phyloP scores from a whole-genome alignment of 345 rosid species.

The Murraya koenigii region DNA sequence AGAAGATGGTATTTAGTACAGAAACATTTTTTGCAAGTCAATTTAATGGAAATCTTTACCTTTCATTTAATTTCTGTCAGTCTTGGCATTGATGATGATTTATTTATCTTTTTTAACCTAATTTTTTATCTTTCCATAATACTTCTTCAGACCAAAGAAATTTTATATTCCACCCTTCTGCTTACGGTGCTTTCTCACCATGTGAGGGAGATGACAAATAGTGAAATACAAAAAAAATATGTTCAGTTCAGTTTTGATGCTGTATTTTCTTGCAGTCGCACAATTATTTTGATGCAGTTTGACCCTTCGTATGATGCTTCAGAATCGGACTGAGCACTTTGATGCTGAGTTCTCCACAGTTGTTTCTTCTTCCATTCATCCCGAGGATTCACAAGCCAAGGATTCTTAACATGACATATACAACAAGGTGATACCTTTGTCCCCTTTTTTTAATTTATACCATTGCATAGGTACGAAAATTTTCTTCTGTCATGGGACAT shows the following conservation, averaged over 20 bases:
- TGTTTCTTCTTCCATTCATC: background rate
- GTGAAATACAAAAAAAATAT: too few relatives aligned
- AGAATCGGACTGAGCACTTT: background rate
- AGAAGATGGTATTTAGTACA: slow-evolving; percentile 20
- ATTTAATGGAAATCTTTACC: background rate
- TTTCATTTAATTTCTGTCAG: background rate
- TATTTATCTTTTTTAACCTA: background rate
- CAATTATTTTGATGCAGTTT: background rate
- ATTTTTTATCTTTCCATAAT: background rate
- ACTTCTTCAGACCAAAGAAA: background rate
- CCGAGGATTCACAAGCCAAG: background rate
- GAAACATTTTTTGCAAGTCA: slow-evolving; percentile 7
- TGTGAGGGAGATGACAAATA: background rate
- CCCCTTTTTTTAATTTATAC: background rate
- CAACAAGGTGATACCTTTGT: background rate
- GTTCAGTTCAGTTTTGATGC: background rate
- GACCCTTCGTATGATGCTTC: background rate
- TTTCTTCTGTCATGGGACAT: background rate
- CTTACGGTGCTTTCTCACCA: background rate
- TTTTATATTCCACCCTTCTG: background rate
- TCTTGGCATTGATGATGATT: background rate
- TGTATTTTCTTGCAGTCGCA: background rate
- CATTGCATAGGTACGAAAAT: background rate
- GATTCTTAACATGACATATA: background rate
- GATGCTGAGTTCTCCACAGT: background rate